phyloP scores from a whole-genome alignment of 192 early-diverging fungal genomes.

The Oehlia diaphana region DNA sequence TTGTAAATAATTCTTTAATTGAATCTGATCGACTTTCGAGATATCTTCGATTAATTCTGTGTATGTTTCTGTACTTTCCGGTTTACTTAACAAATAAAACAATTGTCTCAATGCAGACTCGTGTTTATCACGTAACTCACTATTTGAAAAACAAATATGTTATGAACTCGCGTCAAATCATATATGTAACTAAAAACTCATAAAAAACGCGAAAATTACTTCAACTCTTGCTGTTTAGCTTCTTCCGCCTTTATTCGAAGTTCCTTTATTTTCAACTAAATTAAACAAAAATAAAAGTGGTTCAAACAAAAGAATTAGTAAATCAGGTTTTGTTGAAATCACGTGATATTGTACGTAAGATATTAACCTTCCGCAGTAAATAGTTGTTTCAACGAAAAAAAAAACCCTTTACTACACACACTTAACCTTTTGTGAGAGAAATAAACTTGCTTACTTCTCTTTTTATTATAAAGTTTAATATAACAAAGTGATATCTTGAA shows the following conservation, averaged over 20 bases:
- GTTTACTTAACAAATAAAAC: slow-evolving; percentile 19
- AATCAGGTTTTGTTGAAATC: background rate
- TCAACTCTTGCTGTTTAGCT: background rate
- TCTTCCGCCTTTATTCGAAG: background rate
- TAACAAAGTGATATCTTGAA: background rate
- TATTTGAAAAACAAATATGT: slow-evolving; percentile 4
- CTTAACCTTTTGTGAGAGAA: background rate
- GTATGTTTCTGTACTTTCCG: background rate
- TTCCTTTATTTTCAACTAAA: background rate
- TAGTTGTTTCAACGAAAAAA: background rate
- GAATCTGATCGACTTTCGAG: background rate
- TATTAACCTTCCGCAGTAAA: background rate
- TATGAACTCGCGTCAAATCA: background rate
- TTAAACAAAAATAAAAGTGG: background rate
- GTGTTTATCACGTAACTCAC: slow-evolving; percentile 3
- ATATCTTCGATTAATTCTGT: background rate
- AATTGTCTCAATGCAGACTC: background rate
- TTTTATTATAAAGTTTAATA: background rate
- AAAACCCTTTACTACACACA: background rate
- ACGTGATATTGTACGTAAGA: background rate
- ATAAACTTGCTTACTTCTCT: background rate
- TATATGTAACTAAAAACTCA: background rate
- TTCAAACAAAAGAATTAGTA: background rate
- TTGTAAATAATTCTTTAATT: slow-evolving; percentile 8
- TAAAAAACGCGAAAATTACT: background rate